Base-by-base conservation (phyloP, 768 basidiomycete genomes). In the Cyathus striatus region DNA sequence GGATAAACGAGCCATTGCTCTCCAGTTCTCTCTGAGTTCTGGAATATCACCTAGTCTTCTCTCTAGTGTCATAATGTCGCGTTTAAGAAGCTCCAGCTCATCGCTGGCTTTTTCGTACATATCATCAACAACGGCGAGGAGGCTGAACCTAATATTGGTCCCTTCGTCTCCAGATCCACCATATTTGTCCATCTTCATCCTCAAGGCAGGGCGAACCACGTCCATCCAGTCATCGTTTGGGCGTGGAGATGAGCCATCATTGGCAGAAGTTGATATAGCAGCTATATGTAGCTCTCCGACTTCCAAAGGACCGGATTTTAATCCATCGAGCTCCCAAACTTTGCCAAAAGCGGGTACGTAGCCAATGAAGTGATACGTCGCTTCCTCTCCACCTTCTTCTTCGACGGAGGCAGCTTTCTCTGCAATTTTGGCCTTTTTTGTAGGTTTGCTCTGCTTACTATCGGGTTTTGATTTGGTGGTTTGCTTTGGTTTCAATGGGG, bases 261-360 rank as follows among this genome's bases (percentile, higher is more conserved):
- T 4, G 18, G 32, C n/a, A 40, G 48, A 23, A 30, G 48, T 40
- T 20, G 45, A 26, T 12, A 12, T 23, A 16, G 34, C 13, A 20
- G 42, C 9, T 40, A 49, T 22, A 10, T 43, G 55, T n/a, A 81
- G 53, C 51, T 80, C 79, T 27, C 80, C 80, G 18, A 83, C 79
- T 56, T 81, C 79, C 6, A 84, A 61, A 4, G 81, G 79, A 0
- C 77, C 80, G 1, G 73, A 66, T 45, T 78, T 79, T 42, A 83
- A 67, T 10, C 81, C 81, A 53, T 83, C 79, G 40, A 84, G 70
- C 56, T 84, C 80, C 80, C 80, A 84, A n/a, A 82, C 79, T 49
- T 80, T 79, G 6, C 79, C 79, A 50, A 71, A 62, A 1, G 71
- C 73, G 4, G 78, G 80, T 24, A 82, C 76, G 50, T 81, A 83